Evolutionary conservation across 257 asterid genomes (phyloP).

Genomic region (Paulownia fortunei): DNA sequence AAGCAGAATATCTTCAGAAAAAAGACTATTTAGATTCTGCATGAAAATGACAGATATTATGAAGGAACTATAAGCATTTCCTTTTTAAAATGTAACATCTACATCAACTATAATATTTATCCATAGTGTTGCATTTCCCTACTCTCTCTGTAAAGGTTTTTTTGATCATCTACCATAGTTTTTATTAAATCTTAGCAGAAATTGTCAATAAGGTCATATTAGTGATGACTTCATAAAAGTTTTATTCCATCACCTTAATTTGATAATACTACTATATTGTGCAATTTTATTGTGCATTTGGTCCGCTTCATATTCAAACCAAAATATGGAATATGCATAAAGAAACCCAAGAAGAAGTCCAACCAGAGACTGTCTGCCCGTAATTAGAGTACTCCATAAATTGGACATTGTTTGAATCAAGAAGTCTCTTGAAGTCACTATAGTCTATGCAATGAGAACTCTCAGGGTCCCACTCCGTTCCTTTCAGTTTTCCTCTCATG

Average conservation of each 20-base stretch:
- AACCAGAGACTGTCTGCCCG: constrained; percentile 96
- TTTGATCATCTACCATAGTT: neutral
- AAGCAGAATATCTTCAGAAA: constrained; percentile 5
- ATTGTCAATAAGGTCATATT: constrained; percentile 13
- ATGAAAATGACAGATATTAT: constrained; percentile 18
- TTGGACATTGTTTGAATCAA: constrained; percentile 80
- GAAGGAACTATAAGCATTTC: constrained; percentile 4
- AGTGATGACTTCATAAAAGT: constrained; percentile 5
- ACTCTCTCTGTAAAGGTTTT: neutral
- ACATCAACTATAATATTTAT: constrained; percentile 7
- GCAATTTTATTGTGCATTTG: constrained; percentile 8
- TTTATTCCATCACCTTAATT: neutral
- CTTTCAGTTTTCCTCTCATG: constrained; percentile 84
- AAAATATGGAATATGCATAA: constrained; percentile 4
- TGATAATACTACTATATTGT: neutral
- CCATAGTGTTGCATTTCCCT: constrained; percentile 6
- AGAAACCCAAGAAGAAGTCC: constrained; percentile 22
- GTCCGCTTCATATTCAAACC: constrained; percentile 5
- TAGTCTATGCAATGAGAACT: constrained; percentile 74
- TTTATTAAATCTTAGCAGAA: neutral
- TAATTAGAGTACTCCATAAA: constrained; percentile 96
- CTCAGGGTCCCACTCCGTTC: constrained; percentile 95
- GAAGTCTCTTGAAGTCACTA: constrained; percentile 89
- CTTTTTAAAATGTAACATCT: neutral
- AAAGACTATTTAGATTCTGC: neutral